Evolutionary conservation across 306 rosid genomes (phyloP).

Genomic region (Parietaria judaica): DNA sequence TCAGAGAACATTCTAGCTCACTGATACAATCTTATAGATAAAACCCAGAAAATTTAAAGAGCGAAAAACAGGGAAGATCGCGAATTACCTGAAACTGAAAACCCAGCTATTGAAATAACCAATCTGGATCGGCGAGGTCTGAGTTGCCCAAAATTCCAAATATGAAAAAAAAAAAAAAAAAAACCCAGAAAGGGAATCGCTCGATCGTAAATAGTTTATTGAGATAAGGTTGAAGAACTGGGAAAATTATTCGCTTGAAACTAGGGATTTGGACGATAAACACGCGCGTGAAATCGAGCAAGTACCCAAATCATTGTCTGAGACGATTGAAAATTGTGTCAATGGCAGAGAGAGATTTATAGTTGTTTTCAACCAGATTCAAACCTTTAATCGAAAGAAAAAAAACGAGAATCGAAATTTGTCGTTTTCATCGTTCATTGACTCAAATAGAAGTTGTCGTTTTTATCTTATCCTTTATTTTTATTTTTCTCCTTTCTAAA

Average conservation of each 20-base stretch:
- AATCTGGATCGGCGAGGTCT: conserved; percentile 40
- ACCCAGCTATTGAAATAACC: conserved; percentile 30
- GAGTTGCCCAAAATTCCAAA: too few relatives aligned
- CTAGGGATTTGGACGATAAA: not conserved
- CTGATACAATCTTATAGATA: not conserved
- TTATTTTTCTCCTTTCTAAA: too few relatives aligned
- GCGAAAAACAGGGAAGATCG: conserved; percentile 30
- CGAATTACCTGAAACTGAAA: conserved; percentile 42
- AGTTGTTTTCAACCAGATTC: too few relatives aligned
- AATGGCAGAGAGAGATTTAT: too few relatives aligned
- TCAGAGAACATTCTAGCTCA: too few relatives aligned
- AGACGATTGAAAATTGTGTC: not conserved
- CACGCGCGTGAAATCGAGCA: not conserved
- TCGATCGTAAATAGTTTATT: not conserved
- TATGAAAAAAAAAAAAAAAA: too few relatives aligned
- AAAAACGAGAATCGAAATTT: too few relatives aligned
- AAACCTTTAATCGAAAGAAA: too few relatives aligned
- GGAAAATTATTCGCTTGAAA: not conserved
- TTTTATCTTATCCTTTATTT: too few relatives aligned
- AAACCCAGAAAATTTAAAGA: not conserved
- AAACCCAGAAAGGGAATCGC: conserved; percentile 23
- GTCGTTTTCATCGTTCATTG: too few relatives aligned
- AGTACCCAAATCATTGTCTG: not conserved
- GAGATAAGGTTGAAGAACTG: not conserved
- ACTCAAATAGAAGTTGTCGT: too few relatives aligned